Conservation (phyloP, 108 stramenopile species). For the Pseudonitzschia delicatissima region DNA sequence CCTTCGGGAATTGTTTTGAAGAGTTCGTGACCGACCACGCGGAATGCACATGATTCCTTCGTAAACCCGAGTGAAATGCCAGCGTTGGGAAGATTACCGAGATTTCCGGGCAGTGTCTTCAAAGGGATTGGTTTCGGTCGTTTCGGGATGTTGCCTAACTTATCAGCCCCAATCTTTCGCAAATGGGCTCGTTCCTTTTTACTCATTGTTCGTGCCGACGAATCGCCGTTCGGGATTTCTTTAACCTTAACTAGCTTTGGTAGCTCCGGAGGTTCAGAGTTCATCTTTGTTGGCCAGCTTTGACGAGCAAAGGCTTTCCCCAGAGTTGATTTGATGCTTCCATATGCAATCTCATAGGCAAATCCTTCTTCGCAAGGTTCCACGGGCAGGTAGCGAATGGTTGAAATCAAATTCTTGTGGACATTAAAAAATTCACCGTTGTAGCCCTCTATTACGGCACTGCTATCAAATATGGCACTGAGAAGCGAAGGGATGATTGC, state of each 20-base stretch:
- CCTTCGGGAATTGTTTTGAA: conserved; percentile 26
- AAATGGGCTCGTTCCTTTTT: conserved; percentile 24
- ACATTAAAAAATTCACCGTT: conserved; percentile 25
- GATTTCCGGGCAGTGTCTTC: conserved; percentile 11
- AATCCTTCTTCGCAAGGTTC: conserved; percentile 9
- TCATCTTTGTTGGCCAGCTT: conserved; percentile 22
- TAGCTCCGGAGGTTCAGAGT: conserved; percentile 8
- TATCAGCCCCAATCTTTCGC: conserved; percentile 1
- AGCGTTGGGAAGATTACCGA: conserved; percentile 26
- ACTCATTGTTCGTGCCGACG: background rate
- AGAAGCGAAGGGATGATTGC: conserved; percentile 34
- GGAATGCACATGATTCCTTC: conserved; percentile 38
- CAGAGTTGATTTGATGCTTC: conserved; percentile 14
- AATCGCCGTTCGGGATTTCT: background rate
- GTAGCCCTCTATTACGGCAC: conserved; percentile 8
- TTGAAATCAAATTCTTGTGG: conserved; percentile 5
- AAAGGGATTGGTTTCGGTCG: conserved; percentile 23
- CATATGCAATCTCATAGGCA: conserved; percentile 21
- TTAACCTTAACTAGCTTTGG: conserved; percentile 18
- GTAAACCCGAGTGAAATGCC: conserved; percentile 35
- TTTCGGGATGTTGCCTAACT: background rate
- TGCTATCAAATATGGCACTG: conserved; percentile 12
- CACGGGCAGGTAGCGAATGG: conserved; percentile 16
- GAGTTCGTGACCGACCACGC: conserved; percentile 28
- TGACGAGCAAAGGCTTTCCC: conserved; percentile 29